Evolutionary conservation across 2,329 filamentous ascomycete species (phyloP).

Genomic region (Fusarium sulawesiense): DNA sequence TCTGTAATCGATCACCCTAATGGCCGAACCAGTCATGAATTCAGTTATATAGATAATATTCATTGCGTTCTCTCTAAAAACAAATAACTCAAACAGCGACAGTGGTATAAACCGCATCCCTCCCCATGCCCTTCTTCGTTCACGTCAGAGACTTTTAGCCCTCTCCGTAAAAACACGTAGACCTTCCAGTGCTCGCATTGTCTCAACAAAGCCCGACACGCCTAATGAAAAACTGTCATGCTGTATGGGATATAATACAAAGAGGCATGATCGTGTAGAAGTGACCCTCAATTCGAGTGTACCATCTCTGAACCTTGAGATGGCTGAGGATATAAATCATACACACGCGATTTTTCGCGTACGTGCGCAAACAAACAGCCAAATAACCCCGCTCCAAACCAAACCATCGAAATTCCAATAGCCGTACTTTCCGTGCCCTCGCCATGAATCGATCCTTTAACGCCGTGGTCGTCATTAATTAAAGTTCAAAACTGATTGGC

Average conservation of each 20-base stretch:
- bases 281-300: slow-evolving; percentile 33
- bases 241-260: slow-evolving; percentile 42
- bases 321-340: slow-evolving; percentile 33
- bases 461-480: slow-evolving; percentile 56
- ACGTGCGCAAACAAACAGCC: slow-evolving; percentile 42
- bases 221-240: slow-evolving; percentile 36
- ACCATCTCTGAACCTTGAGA: slow-evolving; percentile 38
- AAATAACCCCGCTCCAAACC: slow-evolving; percentile 42
- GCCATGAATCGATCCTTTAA: slow-evolving; percentile 48
- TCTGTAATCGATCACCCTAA: slow-evolving; percentile 1
- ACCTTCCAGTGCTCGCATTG: slow-evolving; percentile 30
- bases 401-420: slow-evolving; percentile 45
- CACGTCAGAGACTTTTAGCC: slow-evolving; percentile 31
- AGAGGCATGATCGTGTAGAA: slow-evolving; percentile 38
- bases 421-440: slow-evolving; percentile 43
- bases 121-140: slow-evolving; percentile 27
- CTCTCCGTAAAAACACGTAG: slow-evolving; percentile 23
- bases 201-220: slow-evolving; percentile 32
- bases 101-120: slow-evolving; percentile 42
- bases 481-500: slow-evolving; percentile 43
- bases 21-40: background rate
- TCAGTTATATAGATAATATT: slow-evolving; percentile 3
- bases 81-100: slow-evolving; percentile 31
- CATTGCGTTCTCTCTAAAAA: slow-evolving; percentile 19
- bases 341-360: slow-evolving; percentile 34